phyloP scores from a whole-genome alignment of 2,329 filamentous ascomycete species.

The Epichloe aotearoae region DNA sequence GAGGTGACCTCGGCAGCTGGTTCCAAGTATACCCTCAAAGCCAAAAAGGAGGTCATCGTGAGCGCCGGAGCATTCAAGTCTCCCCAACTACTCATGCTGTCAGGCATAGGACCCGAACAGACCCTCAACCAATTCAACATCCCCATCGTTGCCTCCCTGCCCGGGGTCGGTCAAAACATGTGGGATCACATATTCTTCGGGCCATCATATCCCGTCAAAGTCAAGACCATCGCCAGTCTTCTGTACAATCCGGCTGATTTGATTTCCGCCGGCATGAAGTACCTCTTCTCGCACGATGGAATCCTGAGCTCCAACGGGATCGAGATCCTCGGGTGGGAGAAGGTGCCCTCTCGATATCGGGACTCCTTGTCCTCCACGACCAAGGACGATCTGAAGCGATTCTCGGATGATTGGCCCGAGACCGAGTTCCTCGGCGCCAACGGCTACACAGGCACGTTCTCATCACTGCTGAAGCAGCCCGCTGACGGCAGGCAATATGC shows the following conservation, averaged over 20 bases:
- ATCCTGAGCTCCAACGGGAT: conserved; percentile 6
- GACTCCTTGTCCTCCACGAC: conserved; percentile 8
- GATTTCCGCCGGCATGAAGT: not conserved
- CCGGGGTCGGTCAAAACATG: conserved; percentile 6
- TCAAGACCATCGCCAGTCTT: conserved; percentile 1
- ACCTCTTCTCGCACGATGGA: not conserved
- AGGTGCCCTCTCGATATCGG: conserved; percentile 14
- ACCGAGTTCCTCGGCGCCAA: conserved; percentile 14
- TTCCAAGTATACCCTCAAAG: conserved; percentile 1
- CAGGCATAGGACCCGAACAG: conserved; percentile 5
- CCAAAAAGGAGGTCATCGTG: conserved; percentile 1
- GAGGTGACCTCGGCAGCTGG: conserved; percentile 8
- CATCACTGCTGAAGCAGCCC: not conserved
- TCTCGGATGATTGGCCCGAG: conserved; percentile 23
- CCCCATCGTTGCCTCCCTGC: not conserved
- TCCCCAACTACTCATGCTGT: conserved; percentile 8
- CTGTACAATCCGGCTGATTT: not conserved
- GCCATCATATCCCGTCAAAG: conserved; percentile 4
- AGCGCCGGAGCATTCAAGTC: conserved; percentile 4
- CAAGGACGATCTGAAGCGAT: conserved; percentile 10
- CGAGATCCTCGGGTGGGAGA: conserved; percentile 14
- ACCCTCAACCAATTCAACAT: conserved; percentile 1
- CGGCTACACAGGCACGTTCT: not conserved
- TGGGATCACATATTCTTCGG: conserved; percentile 7
- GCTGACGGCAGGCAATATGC: too few relatives aligned